Evolutionary conservation across 139 green algal genomes (phyloP), one percentile per base, ranked within the genome.

Genomic region (Monoraphidium neglectum): DNA sequence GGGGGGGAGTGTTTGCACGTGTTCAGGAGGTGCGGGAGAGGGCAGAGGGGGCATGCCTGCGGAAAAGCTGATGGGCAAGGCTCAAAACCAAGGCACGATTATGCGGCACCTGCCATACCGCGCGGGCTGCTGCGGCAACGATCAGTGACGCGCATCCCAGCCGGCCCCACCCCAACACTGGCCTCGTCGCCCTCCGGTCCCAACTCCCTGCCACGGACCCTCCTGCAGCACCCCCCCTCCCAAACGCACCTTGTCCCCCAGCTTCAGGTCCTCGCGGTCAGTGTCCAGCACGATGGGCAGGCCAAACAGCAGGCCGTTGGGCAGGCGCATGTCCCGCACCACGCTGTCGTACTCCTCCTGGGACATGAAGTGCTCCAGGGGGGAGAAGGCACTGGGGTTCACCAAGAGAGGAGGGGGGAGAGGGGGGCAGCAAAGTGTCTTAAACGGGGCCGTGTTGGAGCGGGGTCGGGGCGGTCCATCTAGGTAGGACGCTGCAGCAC

Each of bases 221-320:
- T 51, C 43, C 43, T 15, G 10, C 56, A 30, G 6, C 10, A 8
- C 56, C 56, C 56, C 56, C 56, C 56, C 56, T 15, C 35, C 26
- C 54, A 94, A 73, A 33, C 92, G 83, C 59, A 91, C 59, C 72
- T 85, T 84, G 72, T 88, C 77, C 13, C 87, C 87, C 1, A 86
- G 77, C 30, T 70, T 72, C 18, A 92, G 64, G 68, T 93, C 87
- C 77, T 94, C 91, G 68, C 84, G 77, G 77, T 87, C 47, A 62
- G 90, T 95, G 87, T 95, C 90, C 68, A 97, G 82, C 53, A 97
- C 91, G 72, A 97, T 90, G 62, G 92, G 92, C 62, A 97, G 88
- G 70, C 91, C 90, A 54, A 97, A 92, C 72, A 95, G 81, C 57
- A 82, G 69, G 56, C 90, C 88, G 37, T 64, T 78, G 73, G 82